A percentile compares a stretch with the other conserved stretches of the same genome.
These are phyloP conservation scores for Neurospora sp. DNA, from an alignment of 495 filamentous ascomycete genomes.

Conservation along the genomic window DNA sequence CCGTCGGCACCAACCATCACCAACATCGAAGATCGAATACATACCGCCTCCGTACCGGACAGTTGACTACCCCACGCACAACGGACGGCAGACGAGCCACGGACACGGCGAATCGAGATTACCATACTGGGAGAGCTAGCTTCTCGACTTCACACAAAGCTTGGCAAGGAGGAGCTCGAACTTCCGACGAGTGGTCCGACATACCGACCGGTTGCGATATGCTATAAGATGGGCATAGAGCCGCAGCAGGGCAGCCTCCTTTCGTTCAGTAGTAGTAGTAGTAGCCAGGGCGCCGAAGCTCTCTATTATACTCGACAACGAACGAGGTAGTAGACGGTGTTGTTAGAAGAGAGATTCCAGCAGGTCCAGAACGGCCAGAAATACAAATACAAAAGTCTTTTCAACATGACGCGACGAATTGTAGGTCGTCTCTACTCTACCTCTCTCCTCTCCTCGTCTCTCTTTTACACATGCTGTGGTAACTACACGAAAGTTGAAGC, in stretches of 20 bases:
- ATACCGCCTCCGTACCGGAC: neutral
- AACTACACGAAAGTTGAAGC: neutral
- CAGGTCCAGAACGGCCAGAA: neutral
- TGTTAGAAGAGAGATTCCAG: neutral
- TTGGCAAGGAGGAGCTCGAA: neutral
- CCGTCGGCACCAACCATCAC: neutral
- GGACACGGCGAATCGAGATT: neutral
- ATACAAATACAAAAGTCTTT: neutral
- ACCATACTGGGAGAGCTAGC: neutral
- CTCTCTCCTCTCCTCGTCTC: neutral
- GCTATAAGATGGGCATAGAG: constrained; percentile 5
- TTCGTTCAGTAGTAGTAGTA: neutral
- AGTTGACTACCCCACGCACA: neutral
- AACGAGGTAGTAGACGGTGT: neutral
- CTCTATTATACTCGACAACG: neutral
- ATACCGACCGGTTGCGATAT: neutral
- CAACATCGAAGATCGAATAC: neutral
- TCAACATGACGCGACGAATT: constrained; percentile 34
- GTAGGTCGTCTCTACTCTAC: constrained; percentile 18
- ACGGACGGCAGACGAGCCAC: neutral
- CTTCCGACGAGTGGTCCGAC: neutral
- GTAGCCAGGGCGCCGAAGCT: neutral
- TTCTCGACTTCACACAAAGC: neutral
- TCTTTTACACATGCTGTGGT: neutral
- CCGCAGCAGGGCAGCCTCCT: neutral